phyloP scores from a whole-genome alignment of 345 rosid genomes.

The Camelina neglecta region DNA sequence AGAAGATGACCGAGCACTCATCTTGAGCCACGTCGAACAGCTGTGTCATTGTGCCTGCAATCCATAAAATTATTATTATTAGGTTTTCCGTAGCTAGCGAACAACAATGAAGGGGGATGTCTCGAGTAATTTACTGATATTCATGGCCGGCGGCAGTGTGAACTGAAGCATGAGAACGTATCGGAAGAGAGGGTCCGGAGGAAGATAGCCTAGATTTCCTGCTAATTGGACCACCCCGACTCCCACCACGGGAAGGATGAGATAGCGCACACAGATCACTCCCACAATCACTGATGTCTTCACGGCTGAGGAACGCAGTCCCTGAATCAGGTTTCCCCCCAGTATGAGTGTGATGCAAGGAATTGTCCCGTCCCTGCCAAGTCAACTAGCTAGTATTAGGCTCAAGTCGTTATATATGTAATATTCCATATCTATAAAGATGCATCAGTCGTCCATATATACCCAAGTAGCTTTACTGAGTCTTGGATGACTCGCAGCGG shows the following conservation, averaged over 20 bases:
- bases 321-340: conserved; percentile 90
- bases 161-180: conserved; percentile 86
- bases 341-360: conserved; percentile 90
- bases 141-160: conserved; percentile 91
- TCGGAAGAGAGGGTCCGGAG: conserved; percentile 71
- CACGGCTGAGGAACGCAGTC: conserved; percentile 70
- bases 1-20: conserved; percentile 83
- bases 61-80: neutral
- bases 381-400: conserved; percentile 17
- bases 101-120: neutral
- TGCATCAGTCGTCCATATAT: conserved; percentile 30
- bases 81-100: neutral
- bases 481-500: conserved; percentile 82
- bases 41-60: conserved; percentile 88
- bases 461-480: conserved; percentile 85
- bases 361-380: conserved; percentile 79
- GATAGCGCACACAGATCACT: conserved; percentile 65
- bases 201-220: conserved; percentile 68
- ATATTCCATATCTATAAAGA: conserved; percentile 2
- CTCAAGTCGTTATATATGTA: neutral
- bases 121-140: conserved; percentile 59
- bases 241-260: conserved; percentile 68
- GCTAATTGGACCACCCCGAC: conserved; percentile 76
- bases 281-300: conserved; percentile 57
- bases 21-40: conserved; percentile 88